Percentiles rank a stretch among this genome's conserved stretches.
Evolutionary conservation across 257 asterid species (phyloP).

Genomic region (Przewalskia tangutica): DNA sequence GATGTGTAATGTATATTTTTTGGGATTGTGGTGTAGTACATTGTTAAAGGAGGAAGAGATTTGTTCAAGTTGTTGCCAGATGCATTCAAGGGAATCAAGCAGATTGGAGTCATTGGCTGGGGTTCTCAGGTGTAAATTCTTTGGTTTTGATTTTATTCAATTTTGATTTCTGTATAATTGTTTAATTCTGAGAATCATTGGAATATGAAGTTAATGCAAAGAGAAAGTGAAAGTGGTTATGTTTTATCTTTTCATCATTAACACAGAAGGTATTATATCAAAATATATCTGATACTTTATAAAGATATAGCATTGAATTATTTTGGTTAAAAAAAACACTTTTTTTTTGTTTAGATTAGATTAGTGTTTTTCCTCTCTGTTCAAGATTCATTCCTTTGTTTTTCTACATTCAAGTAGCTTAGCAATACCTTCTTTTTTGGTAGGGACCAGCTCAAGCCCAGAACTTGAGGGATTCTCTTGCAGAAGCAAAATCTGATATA

Average conservation of each 20-base stretch:
- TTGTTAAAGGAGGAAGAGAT: slow-evolving; percentile 95
- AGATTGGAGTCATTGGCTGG: slow-evolving; percentile 98
- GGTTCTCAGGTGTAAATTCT: slow-evolving; percentile 69
- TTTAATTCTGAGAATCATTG: background rate
- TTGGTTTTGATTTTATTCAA: background rate
- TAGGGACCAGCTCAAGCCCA: slow-evolving; percentile 99
- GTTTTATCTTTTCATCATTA: background rate
- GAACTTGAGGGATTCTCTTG: slow-evolving; percentile 77
- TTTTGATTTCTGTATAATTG: background rate
- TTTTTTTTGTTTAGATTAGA: background rate
- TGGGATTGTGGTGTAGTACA: slow-evolving; percentile 36
- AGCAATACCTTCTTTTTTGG: background rate
- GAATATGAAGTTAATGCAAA: background rate
- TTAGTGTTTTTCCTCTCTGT: background rate
- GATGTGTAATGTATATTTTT: background rate
- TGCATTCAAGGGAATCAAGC: slow-evolving; percentile 89
- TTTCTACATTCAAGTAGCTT: background rate
- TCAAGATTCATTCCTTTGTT: background rate
- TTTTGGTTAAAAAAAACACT: background rate
- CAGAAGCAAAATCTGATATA: slow-evolving; percentile 67
- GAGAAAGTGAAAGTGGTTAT: background rate
- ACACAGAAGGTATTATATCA: background rate
- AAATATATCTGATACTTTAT: background rate
- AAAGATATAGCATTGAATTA: background rate
- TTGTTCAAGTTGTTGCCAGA: slow-evolving; percentile 75